These are phyloP conservation scores for Terana coerulea DNA, from an alignment of 768 basidiomycete species.

Conservation along the genomic window DNA sequence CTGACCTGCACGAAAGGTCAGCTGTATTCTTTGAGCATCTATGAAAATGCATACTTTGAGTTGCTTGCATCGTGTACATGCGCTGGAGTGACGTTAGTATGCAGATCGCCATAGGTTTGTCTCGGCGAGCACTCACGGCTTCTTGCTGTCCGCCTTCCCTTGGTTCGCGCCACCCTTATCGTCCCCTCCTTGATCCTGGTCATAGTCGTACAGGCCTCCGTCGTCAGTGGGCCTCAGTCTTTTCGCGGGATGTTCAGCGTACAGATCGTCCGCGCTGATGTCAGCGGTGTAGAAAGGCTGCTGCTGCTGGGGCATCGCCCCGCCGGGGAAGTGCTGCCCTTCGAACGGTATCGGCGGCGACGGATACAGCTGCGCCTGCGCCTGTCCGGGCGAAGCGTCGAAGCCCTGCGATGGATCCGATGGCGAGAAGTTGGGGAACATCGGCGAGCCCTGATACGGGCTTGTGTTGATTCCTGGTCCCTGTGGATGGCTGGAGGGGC, in stretches of 20 bases:
- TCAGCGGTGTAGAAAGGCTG: not conserved
- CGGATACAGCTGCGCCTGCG: no score
- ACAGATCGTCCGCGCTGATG: not conserved
- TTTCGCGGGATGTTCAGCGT: not conserved
- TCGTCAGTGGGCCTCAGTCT: not conserved
- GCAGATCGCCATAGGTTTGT: not conserved
- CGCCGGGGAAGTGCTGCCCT: not conserved
- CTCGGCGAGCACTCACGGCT: slow-evolving; percentile 10
- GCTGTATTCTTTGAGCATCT: not conserved
- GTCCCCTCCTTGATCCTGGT: not conserved
- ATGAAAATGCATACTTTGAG: slow-evolving; percentile 34
- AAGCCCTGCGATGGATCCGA: not conserved
- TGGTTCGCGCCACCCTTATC: not conserved
- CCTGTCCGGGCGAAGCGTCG: no score
- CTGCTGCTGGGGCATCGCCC: not conserved
- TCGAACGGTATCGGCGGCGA: not conserved
- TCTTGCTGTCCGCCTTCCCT: slow-evolving; percentile 5
- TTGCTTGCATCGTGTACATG: slow-evolving; percentile 68
- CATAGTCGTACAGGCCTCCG: not conserved
- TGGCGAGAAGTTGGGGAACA: not conserved
- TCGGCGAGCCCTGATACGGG: not conserved
- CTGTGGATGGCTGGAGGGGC: not conserved
- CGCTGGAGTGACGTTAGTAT: slow-evolving; percentile 24
- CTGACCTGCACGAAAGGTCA: slow-evolving; percentile 45
- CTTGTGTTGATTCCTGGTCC: not conserved